These are phyloP conservation scores for Gamarada debralockiae DNA, from an alignment of 495 filamentous ascomycete genomes.

Conservation along the genomic window DNA sequence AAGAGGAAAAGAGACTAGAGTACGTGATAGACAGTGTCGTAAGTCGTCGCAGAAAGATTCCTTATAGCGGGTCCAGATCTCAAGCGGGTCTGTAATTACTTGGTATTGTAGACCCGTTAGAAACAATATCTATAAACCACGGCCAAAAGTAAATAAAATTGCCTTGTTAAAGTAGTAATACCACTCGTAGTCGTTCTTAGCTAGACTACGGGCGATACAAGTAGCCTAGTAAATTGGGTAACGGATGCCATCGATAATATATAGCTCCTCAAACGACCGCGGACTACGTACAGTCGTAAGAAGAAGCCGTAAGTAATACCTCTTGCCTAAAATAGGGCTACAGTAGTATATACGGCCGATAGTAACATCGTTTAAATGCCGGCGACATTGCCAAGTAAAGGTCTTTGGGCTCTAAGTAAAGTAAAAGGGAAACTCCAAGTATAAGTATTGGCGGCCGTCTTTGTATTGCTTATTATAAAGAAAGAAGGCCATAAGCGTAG, in stretches of 20 bases:
- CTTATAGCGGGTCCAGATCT: not conserved
- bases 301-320: constrained; percentile 3
- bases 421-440: constrained; percentile 14
- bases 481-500: constrained; percentile 19
- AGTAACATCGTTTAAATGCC: not conserved
- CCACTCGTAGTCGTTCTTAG: constrained; percentile 2
- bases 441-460: constrained; percentile 11
- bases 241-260: constrained; percentile 1
- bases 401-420: constrained; percentile 7
- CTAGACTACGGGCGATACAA: constrained; percentile 1
- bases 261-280: not conserved
- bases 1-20: not conserved
- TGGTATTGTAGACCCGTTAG: not conserved
- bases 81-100: not conserved
- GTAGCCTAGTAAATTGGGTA: constrained; percentile 2
- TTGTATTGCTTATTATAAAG: constrained; percentile 8
- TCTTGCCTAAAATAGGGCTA: constrained; percentile 2
- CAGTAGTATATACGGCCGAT: not conserved
- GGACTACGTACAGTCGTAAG: not conserved
- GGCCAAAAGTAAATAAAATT: not conserved
- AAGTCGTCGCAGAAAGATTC: not conserved
- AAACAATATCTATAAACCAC: constrained; percentile 5
- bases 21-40: not conserved
- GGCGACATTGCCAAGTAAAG: not conserved
- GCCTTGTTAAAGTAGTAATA: constrained; percentile 4